Conservation (phyloP, 257 asterid species). For the Anisodus acutangulus region DNA sequence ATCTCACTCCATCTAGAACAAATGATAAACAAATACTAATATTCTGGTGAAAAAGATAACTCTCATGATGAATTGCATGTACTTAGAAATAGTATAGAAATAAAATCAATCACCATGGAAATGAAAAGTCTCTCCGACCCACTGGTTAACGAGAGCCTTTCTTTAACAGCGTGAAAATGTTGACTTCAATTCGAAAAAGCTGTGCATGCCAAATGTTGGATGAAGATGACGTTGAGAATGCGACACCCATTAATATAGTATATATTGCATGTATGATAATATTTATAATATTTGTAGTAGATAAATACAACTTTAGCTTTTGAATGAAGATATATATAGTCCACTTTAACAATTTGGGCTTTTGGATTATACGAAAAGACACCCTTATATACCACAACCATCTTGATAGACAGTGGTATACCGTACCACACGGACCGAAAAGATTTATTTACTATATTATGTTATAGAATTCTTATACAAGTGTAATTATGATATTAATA, state of each 20-base stretch:
- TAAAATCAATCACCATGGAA: background rate
- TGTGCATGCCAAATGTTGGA: slow-evolving; percentile 26
- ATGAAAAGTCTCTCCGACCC: background rate
- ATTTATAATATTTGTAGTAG: background rate
- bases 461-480: too few species aligned
- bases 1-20: slow-evolving; percentile 25
- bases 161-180: slow-evolving; percentile 27
- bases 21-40: background rate
- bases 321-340: background rate
- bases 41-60: background rate
- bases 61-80: slow-evolving; percentile 7
- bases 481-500: too few species aligned
- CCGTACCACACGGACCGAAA: too few species aligned
- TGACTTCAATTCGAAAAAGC: slow-evolving; percentile 1
- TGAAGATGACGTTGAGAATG: slow-evolving; percentile 18
- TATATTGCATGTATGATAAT: background rate
- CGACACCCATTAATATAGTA: background rate
- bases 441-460: too few species aligned
- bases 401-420: too few species aligned
- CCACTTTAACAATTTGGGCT: slow-evolving; percentile 12
- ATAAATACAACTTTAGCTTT: background rate
- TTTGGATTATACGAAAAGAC: slow-evolving; percentile 27
- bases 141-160: background rate
- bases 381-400: background rate
- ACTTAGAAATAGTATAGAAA: background rate